Evolutionary conservation across 1,139 yeast genomes (phyloP).

Genomic region (Debaryomyces udenii): DNA sequence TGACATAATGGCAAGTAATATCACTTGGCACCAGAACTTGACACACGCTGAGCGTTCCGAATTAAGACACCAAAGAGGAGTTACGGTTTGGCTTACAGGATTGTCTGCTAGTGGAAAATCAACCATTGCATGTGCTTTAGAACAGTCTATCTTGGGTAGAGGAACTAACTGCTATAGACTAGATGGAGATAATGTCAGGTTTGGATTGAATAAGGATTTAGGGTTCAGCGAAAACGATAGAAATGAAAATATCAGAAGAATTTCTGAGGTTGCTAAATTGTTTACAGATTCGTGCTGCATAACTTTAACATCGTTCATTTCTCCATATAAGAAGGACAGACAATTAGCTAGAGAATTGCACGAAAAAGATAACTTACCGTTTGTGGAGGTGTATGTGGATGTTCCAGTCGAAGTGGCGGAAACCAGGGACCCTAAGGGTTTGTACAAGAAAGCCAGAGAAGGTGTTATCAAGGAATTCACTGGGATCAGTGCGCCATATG

Average conservation of each 20-base stretch:
- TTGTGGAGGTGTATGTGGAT: slow-evolving; percentile 87
- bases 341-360: slow-evolving; percentile 84
- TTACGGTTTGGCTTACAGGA: slow-evolving; percentile 94
- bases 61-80: slow-evolving; percentile 80
- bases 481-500: slow-evolving; percentile 95
- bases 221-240: slow-evolving; percentile 92
- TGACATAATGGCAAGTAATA: slow-evolving; percentile 81
- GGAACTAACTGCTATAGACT: slow-evolving; percentile 78
- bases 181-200: slow-evolving; percentile 94
- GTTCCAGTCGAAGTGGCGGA: slow-evolving; percentile 94
- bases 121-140: slow-evolving; percentile 93
- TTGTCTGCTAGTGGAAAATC: slow-evolving; percentile 94
- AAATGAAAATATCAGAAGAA: slow-evolving; percentile 92
- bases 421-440: slow-evolving; percentile 94
- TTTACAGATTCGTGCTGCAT: slow-evolving; percentile 89
- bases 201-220: slow-evolving; percentile 90
- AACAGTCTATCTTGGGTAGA: slow-evolving; percentile 71
- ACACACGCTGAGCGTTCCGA: slow-evolving; percentile 77
- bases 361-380: slow-evolving; percentile 72
- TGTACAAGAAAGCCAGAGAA: slow-evolving; percentile 94
- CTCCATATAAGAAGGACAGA: slow-evolving; percentile 87
- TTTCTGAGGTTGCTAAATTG: slow-evolving; percentile 86
- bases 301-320: slow-evolving; percentile 86
- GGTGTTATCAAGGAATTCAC: slow-evolving; percentile 94
- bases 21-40: slow-evolving; percentile 93